Conservation (phyloP, 331 rosid species). For the Cydonia oblonga region DNA sequence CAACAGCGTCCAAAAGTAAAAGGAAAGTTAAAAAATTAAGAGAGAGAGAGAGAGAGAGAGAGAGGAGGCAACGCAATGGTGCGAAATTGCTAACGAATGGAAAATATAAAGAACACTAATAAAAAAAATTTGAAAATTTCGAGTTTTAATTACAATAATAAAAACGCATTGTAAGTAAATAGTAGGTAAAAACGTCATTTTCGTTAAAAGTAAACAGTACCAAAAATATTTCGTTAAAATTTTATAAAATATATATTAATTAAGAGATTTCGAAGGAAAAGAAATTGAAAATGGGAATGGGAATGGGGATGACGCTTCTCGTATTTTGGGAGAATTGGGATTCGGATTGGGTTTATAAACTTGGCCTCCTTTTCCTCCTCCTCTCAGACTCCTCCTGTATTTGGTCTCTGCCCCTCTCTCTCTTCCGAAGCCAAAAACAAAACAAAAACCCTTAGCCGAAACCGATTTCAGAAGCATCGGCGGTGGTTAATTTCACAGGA, state of each 20-base stretch:
- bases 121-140: too few species aligned
- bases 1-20: neutral
- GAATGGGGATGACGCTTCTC: conserved; percentile 28
- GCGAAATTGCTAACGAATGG: neutral
- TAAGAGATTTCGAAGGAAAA: neutral
- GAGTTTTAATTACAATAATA: rapidly evolving
- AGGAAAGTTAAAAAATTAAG: neutral
- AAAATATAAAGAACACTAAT: neutral
- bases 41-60: neutral
- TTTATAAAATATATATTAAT: neutral
- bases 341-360: conserved; percentile 4
- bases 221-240: too few species aligned
- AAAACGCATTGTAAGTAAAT: too few species aligned
- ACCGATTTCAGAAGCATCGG: neutral
- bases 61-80: neutral
- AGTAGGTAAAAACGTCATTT: too few species aligned
- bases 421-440: neutral
- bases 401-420: neutral
- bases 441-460: conserved; percentile 17
- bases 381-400: neutral
- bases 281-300: conserved; percentile 17
- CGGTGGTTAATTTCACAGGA: neutral
- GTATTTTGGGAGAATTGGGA: conserved; percentile 40
- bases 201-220: too few species aligned
- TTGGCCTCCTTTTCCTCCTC: neutral